Conservation (phyloP, 2,329 filamentous ascomycete genomes). For the Penicillium sp. region DNA sequence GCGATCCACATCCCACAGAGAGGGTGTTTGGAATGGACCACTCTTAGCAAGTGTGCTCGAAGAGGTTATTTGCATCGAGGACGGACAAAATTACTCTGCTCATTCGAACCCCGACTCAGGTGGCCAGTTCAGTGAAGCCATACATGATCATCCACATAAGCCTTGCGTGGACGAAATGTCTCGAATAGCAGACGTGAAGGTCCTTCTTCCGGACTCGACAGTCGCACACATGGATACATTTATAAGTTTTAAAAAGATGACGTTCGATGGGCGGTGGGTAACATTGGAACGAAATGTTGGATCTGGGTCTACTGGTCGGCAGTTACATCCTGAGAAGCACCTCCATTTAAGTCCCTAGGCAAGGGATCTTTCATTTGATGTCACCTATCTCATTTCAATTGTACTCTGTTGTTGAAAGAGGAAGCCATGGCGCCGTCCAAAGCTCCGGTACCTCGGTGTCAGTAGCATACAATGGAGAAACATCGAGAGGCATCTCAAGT, state of each 20-base stretch:
- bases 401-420: neutral
- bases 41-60: constrained; percentile 17
- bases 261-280: constrained; percentile 3
- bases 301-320: neutral
- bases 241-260: constrained; percentile 11
- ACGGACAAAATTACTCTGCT: neutral
- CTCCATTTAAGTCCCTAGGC: neutral
- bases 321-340: neutral
- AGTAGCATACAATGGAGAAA: constrained; percentile 16
- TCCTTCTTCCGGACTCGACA: constrained; percentile 11
- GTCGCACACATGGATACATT: constrained; percentile 1
- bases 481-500: constrained; percentile 18
- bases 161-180: neutral
- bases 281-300: constrained; percentile 2
- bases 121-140: neutral
- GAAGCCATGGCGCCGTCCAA: neutral
- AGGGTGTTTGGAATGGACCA: constrained; percentile 21
- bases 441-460: constrained; percentile 2
- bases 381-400: neutral
- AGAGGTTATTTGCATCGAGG: constrained; percentile 15
- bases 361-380: neutral
- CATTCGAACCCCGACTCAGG: neutral
- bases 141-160: neutral
- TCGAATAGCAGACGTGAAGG: constrained; percentile 12
- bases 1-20: constrained; percentile 13